A percentile compares a stretch with the other conserved stretches of the same genome.
Evolutionary conservation across 1,284 basidiomycete species (phyloP).

Genomic region (Marasmius oreades): DNA sequence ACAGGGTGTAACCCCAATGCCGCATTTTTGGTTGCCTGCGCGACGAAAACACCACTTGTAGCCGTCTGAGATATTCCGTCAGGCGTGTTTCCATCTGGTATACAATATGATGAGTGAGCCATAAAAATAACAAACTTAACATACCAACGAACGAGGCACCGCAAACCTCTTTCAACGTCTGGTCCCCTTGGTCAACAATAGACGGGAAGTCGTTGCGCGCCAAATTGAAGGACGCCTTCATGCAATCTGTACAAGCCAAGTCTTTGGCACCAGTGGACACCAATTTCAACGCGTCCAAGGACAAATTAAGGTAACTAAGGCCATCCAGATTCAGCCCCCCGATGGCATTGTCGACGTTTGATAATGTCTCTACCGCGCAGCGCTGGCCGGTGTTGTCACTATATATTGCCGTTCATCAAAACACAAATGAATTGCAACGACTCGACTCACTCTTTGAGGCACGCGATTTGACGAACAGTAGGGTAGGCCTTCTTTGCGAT

Average conservation of each 20-base stretch:
- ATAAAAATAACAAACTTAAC: conserved; percentile 14
- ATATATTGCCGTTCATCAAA: conserved; percentile 8
- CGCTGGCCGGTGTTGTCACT: conserved; percentile 38
- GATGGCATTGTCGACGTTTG: conserved; percentile 38
- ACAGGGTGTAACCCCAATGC: neutral
- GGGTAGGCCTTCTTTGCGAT: conserved; percentile 47
- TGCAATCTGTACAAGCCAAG: conserved; percentile 43
- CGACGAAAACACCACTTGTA: conserved; percentile 13
- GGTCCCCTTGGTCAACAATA: conserved; percentile 19
- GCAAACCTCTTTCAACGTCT: conserved; percentile 28
- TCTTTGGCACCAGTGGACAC: conserved; percentile 24
- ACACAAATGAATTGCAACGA: neutral
- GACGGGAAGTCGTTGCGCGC: conserved; percentile 27
- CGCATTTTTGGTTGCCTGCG: neutral
- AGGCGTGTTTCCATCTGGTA: conserved; percentile 17
- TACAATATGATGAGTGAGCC: neutral
- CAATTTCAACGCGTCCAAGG: conserved; percentile 23
- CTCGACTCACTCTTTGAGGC: conserved; percentile 52
- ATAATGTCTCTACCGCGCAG: conserved; percentile 50
- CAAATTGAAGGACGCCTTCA: conserved; percentile 41
- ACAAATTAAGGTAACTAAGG: conserved; percentile 24
- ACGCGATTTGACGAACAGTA: conserved; percentile 43
- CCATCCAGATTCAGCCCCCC: conserved; percentile 32
- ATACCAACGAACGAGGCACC: conserved; percentile 42
- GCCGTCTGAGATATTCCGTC: conserved; percentile 14